Conservation (phyloP, 2,329 filamentous ascomycete genomes). For the Neofusicoccum ribis region DNA sequence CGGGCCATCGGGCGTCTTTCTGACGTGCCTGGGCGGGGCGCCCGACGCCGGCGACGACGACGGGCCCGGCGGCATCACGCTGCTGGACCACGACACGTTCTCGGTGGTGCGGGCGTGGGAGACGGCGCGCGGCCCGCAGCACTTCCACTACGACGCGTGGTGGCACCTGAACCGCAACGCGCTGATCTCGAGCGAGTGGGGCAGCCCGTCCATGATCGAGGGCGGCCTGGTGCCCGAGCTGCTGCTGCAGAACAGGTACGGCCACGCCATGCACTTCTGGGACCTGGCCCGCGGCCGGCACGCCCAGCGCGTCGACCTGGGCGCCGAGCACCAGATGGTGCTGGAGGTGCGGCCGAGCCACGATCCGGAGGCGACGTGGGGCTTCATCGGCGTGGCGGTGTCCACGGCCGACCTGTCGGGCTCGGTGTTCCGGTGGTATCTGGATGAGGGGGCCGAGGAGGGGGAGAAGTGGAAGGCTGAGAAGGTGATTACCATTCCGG, state of each 20-base stretch:
- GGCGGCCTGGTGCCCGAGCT: background rate
- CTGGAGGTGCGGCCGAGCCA: background rate
- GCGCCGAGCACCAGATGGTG: slow-evolving; percentile 2
- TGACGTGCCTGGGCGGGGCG: background rate
- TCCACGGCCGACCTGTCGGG: background rate
- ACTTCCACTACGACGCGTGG: slow-evolving; percentile 3
- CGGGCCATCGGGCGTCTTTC: background rate
- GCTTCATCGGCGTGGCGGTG: background rate
- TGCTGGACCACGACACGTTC: slow-evolving; percentile 2
- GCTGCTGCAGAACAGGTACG: background rate
- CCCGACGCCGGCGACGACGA: background rate
- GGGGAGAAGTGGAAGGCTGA: background rate
- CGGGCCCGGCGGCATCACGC: background rate
- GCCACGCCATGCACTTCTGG: background rate
- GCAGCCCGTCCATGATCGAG: background rate
- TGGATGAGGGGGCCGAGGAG: background rate
- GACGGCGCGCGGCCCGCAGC: background rate
- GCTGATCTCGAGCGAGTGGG: slow-evolving; percentile 2
- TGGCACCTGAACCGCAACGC: slow-evolving; percentile 4
- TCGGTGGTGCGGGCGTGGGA: background rate
- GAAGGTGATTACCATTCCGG: background rate
- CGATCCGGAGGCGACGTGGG: background rate
- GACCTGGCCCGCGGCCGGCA: background rate
- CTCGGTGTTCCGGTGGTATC: background rate
- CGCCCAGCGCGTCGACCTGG: background rate